phyloP scores from a whole-genome alignment of 140 eudicot genomes.

The Anethum foeniculum region DNA sequence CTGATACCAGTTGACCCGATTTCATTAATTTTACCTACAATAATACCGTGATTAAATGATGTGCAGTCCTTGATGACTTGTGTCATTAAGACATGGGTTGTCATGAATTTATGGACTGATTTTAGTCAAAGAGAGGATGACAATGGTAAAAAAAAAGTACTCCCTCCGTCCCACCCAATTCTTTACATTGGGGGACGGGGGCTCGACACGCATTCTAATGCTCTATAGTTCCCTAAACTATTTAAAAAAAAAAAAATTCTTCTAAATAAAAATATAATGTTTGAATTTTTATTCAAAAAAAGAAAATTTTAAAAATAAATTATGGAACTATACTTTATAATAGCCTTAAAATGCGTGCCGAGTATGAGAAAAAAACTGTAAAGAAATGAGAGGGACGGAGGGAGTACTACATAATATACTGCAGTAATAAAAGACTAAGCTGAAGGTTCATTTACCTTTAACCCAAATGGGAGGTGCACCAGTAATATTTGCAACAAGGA shows the following conservation, averaged over 20 bases:
- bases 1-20: conserved; percentile 79
- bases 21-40: conserved; percentile 14
- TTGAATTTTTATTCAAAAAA: too few relatives aligned
- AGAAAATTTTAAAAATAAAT: too few relatives aligned
- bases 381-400: too few relatives aligned
- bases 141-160: not conserved
- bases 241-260: too few relatives aligned
- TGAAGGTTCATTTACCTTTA: conserved; percentile 42
- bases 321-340: too few relatives aligned
- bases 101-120: not conserved
- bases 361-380: too few relatives aligned
- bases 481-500: conserved; percentile 85
- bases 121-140: not conserved
- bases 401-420: not conserved
- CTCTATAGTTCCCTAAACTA: too few relatives aligned
- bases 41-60: not conserved
- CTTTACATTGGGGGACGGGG: too few relatives aligned
- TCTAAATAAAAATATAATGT: too few relatives aligned
- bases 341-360: too few relatives aligned
- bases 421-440: not conserved
- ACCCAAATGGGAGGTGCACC: conserved; percentile 91
- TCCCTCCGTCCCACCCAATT: too few relatives aligned
- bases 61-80: not conserved
- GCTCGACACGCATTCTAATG: too few relatives aligned
- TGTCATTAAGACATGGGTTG: not conserved